A percentile compares a stretch with the other conserved stretches of the same genome.
These are phyloP conservation scores for Fusarium sp. DNA, from an alignment of 2,329 filamentous ascomycete species.

Conservation along the genomic window DNA sequence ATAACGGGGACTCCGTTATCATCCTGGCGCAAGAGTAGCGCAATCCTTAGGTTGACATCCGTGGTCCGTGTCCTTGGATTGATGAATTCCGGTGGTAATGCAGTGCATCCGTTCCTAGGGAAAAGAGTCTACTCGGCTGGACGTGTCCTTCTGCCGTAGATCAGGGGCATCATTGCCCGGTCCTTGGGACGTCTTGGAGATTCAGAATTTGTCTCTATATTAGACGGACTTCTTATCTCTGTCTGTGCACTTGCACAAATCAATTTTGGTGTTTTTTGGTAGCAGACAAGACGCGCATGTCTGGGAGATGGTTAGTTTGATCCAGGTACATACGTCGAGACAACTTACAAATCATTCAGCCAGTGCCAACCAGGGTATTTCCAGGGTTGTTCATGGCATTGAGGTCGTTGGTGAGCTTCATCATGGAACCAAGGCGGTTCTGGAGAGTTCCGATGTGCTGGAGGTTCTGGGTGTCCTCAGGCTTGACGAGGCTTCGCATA, in stretches of 20 bases:
- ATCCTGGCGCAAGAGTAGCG: conserved; percentile 29
- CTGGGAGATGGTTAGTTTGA: conserved; percentile 25
- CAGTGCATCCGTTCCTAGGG: conserved; percentile 29
- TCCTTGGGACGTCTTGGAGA: conserved; percentile 36
- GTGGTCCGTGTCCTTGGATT: conserved; percentile 29
- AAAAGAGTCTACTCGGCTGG: conserved; percentile 27
- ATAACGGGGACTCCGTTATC: conserved; percentile 22
- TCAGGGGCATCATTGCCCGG: conserved; percentile 33
- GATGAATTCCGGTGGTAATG: conserved; percentile 37
- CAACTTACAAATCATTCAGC: conserved; percentile 47
- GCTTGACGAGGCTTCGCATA: conserved; percentile 61
- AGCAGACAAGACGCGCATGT: conserved; percentile 42
- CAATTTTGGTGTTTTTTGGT: conserved; percentile 34
- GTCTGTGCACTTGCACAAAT: conserved; percentile 42
- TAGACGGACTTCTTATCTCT: conserved; percentile 39
- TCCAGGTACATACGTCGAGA: neutral
- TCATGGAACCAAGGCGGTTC: conserved; percentile 63
- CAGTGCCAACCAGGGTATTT: conserved; percentile 46
- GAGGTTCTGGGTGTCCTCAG: conserved; percentile 64
- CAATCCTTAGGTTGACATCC: conserved; percentile 29
- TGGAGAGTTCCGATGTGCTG: conserved; percentile 65
- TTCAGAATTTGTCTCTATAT: conserved; percentile 40
- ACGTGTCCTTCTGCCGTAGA: conserved; percentile 36
- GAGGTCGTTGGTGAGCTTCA: conserved; percentile 58
- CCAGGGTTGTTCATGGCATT: conserved; percentile 42